Evolutionary conservation across 169 alveolate species (phyloP).

Genomic region (Plasmodium malariae): DNA sequence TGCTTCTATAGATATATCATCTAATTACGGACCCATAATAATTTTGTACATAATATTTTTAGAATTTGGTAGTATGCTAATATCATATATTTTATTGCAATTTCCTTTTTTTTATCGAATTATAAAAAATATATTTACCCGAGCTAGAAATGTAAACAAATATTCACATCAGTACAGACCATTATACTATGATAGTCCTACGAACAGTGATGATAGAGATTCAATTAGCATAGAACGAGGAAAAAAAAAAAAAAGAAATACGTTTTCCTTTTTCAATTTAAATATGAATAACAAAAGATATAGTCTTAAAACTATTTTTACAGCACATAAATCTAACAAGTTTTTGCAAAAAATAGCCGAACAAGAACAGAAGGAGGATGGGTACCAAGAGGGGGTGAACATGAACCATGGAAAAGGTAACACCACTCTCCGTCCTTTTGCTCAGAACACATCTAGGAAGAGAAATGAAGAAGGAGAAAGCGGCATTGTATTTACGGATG

Average conservation of each 20-base stretch:
- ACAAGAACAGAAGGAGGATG: not conserved
- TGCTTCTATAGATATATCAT: constrained; percentile 66
- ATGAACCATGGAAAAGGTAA: not conserved
- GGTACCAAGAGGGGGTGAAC: not conserved
- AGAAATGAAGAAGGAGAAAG: not conserved
- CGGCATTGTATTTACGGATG: not conserved
- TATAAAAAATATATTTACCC: constrained; percentile 32
- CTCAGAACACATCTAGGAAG: not conserved
- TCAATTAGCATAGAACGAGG: constrained; percentile 24
- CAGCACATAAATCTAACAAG: constrained; percentile 1
- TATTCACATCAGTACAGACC: constrained; percentile 72
- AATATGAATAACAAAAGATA: constrained; percentile 5
- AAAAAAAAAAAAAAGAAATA: constrained; percentile 9
- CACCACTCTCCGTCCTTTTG: not conserved
- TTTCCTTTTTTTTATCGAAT: constrained; percentile 71
- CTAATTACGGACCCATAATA: constrained; percentile 34
- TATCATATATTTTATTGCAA: constrained; percentile 50
- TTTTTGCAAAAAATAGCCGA: not conserved
- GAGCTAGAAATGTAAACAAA: constrained; percentile 57
- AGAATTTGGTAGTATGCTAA: constrained; percentile 64
- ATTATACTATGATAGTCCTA: constrained; percentile 39
- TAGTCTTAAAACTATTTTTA: constrained; percentile 17
- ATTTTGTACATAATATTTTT: constrained; percentile 40
- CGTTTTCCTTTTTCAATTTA: constrained; percentile 19
- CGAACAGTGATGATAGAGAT: constrained; percentile 33